Evolutionary conservation across 1,139 yeast genomes (phyloP), one percentile per base, ranked within the genome.

Genomic region (Scheffersomyces titani): DNA sequence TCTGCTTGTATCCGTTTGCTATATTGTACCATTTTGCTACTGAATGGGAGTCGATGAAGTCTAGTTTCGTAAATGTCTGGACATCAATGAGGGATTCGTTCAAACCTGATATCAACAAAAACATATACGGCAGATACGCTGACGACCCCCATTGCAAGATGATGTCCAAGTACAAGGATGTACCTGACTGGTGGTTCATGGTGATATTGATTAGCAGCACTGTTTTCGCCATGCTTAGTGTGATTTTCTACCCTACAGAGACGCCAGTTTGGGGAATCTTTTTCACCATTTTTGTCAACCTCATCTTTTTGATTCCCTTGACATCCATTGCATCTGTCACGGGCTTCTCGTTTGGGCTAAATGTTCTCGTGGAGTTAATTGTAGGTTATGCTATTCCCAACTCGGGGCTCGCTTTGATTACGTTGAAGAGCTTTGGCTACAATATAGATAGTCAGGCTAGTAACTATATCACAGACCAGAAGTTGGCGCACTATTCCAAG

Each of bases 381-480:
- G 75, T 83, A 54, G 91, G 91, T 21, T 85, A 85, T 63, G 87
- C 88, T 2, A 61, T 86, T 45, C 90, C 89, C 40, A 89, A 89
- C 52, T 85, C 86, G 56, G 88, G 87, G 50, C 72, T 78, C 52
- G 90, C 90, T 1, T 70, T 85, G 60, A 85, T 82, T 80, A 78
- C 83, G 44, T 72, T 85, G 60, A 86, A 86, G 65, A 85, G 87
- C 1, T 77, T 78, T 59, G 90, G 89, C 30, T 80, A 80, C 63
- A 85, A 85, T 65, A 84, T 85, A 61, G 85, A 82, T 69, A 83
- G 82, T n/a, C 90, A 86, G 69, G 88, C 90, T 16, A 84, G 84
- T 54, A 77, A 75, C 65, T 86, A 81, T 69, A 75, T 85, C 51
- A 70, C 82, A 5, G 84, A 84, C 65, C 85, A 84, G 70, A 87